phyloP scores from a whole-genome alignment of 257 asterid genomes.

The Cynanchum wilfordii region DNA sequence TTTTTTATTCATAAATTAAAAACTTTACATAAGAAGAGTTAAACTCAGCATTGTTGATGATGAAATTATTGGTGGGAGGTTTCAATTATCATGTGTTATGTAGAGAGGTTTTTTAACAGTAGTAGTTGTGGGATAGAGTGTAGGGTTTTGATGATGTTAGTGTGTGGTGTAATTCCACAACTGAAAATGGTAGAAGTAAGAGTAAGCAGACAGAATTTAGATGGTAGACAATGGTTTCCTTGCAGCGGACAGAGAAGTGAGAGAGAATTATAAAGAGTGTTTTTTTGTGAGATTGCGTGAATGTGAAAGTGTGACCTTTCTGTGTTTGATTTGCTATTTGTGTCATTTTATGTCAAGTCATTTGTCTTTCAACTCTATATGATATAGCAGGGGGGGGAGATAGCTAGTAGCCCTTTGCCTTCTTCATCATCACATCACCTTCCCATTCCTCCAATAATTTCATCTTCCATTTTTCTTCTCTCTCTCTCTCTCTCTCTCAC shows the following conservation, averaged over 20 bases:
- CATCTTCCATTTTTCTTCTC: not conserved
- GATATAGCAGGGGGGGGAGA: too few species aligned
- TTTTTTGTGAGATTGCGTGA: conserved; percentile 4
- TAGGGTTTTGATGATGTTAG: too few species aligned
- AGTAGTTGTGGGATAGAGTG: too few species aligned
- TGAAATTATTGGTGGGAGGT: too few species aligned
- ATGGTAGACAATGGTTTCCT: conserved; percentile 12
- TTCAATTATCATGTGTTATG: too few species aligned
- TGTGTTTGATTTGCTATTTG: conserved; percentile 11
- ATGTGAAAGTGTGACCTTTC: conserved; percentile 1
- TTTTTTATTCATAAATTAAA: too few species aligned
- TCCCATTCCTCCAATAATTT: conserved; percentile 21
- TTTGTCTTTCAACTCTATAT: conserved; percentile 26
- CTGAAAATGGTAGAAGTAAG: too few species aligned
- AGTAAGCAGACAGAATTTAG: conserved; percentile 7
- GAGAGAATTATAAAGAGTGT: not conserved
- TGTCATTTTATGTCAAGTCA: conserved; percentile 35
- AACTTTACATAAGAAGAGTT: too few species aligned
- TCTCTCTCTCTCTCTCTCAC: too few species aligned
- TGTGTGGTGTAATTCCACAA: not conserved
- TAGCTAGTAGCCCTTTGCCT: conserved; percentile 5
- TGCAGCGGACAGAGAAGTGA: conserved; percentile 36
- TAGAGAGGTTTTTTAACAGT: not conserved
- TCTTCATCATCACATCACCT: conserved; percentile 43
- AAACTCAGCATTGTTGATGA: too few species aligned